Conservation (phyloP, 768 basidiomycete genomes). For the Dioszegia hungarica region DNA sequence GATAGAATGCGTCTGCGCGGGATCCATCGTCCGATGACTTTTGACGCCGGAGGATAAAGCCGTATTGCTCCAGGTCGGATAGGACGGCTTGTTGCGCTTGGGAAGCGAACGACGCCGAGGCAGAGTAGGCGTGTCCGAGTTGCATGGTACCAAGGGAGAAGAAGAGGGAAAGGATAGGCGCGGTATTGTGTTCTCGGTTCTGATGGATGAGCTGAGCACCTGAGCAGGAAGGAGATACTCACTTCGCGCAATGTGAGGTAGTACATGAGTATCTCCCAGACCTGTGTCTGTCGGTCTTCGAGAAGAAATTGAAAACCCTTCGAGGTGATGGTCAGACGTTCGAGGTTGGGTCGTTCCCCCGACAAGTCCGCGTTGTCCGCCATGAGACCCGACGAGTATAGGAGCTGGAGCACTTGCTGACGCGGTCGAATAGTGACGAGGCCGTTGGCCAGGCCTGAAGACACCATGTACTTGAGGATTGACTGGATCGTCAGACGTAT, state of each 20-base stretch:
- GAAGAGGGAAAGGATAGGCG: slow-evolving; percentile 86
- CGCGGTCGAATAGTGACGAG: slow-evolving; percentile 70
- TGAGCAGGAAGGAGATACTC: slow-evolving; percentile 51
- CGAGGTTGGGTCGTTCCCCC: slow-evolving; percentile 19
- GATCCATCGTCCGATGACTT: slow-evolving; percentile 1
- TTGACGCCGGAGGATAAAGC: slow-evolving; percentile 78
- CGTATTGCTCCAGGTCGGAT: slow-evolving; percentile 88
- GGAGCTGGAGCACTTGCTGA: slow-evolving; percentile 73
- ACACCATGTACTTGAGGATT: slow-evolving; percentile 97
- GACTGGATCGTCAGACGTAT: slow-evolving; percentile 56
- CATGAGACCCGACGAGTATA: slow-evolving; percentile 85
- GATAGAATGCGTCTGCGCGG: slow-evolving; percentile 76
- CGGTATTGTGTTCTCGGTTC: slow-evolving; percentile 70
- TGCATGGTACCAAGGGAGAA: slow-evolving; percentile 98
- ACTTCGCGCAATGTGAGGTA: slow-evolving; percentile 77
- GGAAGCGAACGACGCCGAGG: slow-evolving; percentile 68
- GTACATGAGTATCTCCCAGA: slow-evolving; percentile 89
- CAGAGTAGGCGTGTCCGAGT: slow-evolving; percentile 85
- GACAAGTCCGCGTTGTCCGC: slow-evolving; percentile 50
- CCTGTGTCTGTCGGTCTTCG: slow-evolving; percentile 85
- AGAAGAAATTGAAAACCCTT: slow-evolving; percentile 94
- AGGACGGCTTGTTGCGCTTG: slow-evolving; percentile 69
- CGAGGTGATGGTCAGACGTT: slow-evolving; percentile 66
- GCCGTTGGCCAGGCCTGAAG: slow-evolving; percentile 61
- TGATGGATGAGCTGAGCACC: not conserved